Conservation (phyloP, 2,329 filamentous ascomycete species). For the Esteya vermicola region DNA sequence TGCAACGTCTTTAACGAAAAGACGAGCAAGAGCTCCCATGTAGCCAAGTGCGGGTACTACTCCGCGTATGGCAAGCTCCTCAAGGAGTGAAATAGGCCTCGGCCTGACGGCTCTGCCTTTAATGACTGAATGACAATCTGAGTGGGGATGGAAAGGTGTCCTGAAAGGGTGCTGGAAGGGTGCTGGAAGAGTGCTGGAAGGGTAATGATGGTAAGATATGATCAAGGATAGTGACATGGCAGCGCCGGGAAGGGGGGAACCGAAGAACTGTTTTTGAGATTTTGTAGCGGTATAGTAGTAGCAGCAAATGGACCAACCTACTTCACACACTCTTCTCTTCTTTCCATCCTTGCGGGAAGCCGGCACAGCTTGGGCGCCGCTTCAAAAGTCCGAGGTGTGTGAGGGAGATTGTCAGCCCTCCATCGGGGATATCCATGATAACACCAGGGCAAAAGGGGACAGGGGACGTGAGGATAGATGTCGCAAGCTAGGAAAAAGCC, state of each 20-base stretch:
- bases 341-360: too few species aligned
- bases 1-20: slow-evolving; percentile 69
- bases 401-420: background rate
- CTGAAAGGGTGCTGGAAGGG: too few species aligned
- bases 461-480: background rate
- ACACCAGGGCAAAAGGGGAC: background rate
- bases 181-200: too few species aligned
- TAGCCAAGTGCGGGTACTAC: slow-evolving; percentile 58
- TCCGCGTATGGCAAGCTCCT: slow-evolving; percentile 44
- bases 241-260: too few species aligned
- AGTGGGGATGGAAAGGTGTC: background rate
- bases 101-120: background rate
- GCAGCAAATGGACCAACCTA: too few species aligned
- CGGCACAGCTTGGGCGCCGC: too few species aligned
- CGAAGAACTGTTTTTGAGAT: too few species aligned
- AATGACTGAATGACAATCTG: background rate
- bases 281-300: too few species aligned
- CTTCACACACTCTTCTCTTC: too few species aligned
- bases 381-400: background rate
- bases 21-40: slow-evolving; percentile 60
- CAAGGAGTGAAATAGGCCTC: slow-evolving; percentile 23
- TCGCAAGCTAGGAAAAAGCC: background rate
- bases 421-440: background rate
- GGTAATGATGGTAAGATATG: too few species aligned
- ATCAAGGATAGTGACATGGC: too few species aligned